phyloP scores from a whole-genome alignment of 129 eudicot genomes.

The Ambrosia artemisiifolia region DNA sequence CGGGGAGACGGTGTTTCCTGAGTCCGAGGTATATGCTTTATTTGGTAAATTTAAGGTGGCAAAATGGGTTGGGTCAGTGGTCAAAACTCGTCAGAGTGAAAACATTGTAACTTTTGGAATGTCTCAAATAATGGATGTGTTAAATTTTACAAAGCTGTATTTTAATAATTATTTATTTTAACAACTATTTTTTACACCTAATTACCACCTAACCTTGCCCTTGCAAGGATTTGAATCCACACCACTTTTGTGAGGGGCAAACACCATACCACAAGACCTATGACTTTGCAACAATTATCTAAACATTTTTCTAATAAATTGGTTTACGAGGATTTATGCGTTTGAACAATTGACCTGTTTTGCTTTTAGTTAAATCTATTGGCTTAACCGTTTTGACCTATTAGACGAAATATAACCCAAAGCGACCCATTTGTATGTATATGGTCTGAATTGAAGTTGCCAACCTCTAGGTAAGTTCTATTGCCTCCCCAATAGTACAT shows the following conservation, averaged over 20 bases:
- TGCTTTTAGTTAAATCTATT: not conserved
- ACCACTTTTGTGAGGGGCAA: too few species aligned
- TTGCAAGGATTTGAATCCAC: too few species aligned
- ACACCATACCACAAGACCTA: too few species aligned
- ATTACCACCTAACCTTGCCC: too few species aligned
- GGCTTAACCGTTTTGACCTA: not conserved
- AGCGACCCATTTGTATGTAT: not conserved
- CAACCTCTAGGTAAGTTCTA: not conserved
- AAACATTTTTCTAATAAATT: not conserved
- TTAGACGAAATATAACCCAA: not conserved
- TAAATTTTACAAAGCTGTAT: not conserved
- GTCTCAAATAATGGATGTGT: not conserved
- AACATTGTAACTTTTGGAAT: not conserved
- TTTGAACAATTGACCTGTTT: not conserved
- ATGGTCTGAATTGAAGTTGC: not conserved
- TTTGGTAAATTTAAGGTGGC: not conserved
- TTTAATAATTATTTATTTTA: not conserved
- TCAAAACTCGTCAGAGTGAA: not conserved
- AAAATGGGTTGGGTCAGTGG: not conserved
- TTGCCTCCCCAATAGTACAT: not conserved
- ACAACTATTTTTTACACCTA: too few species aligned
- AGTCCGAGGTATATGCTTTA: constrained; percentile 52
- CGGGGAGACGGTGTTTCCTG: constrained; percentile 83
- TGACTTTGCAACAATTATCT: not conserved
- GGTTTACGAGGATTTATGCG: not conserved